Evolutionary conservation across 768 basidiomycete genomes (phyloP).

Genomic region (Galerina sulciceps): DNA sequence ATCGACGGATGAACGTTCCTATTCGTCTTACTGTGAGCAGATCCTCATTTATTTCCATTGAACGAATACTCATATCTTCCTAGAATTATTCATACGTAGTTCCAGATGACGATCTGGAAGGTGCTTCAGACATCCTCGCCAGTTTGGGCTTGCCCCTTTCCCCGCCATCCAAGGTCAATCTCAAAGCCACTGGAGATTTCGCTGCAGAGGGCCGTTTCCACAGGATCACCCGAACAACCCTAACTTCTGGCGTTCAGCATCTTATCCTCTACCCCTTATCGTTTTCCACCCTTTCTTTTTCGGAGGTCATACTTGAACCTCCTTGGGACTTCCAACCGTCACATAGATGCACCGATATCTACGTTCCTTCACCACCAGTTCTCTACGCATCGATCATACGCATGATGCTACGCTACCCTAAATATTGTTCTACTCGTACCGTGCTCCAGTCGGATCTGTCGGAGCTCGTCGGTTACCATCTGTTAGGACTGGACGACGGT

Average conservation of each 20-base stretch:
- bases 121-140: slow-evolving; percentile 25
- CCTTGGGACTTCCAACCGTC: slow-evolving; percentile 18
- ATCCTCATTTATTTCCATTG: not conserved
- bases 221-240: slow-evolving; percentile 22
- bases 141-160: slow-evolving; percentile 25
- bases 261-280: slow-evolving; percentile 28
- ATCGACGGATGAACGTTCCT: slow-evolving; percentile 30
- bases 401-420: slow-evolving; percentile 31
- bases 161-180: slow-evolving; percentile 20
- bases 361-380: slow-evolving; percentile 31
- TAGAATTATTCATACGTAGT: slow-evolving; percentile 30
- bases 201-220: slow-evolving; percentile 22
- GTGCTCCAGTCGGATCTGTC: slow-evolving; percentile 34
- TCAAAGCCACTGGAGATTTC: slow-evolving; percentile 26
- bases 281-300: slow-evolving; percentile 26
- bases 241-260: slow-evolving; percentile 19
- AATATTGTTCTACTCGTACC: slow-evolving; percentile 19
- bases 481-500: slow-evolving; percentile 30
- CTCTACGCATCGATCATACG: slow-evolving; percentile 38
- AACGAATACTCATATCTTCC: not conserved
- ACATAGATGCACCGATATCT: slow-evolving; percentile 19
- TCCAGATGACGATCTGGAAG: slow-evolving; percentile 21
- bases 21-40: slow-evolving; percentile 23
- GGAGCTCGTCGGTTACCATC: slow-evolving; percentile 36
- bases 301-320: slow-evolving; percentile 21